Percentiles rank a stretch among this genome's conserved stretches.
Evolutionary conservation across 169 alveolate genomes (phyloP).

Genomic region (Cryptosporidium tyzzeri): DNA sequence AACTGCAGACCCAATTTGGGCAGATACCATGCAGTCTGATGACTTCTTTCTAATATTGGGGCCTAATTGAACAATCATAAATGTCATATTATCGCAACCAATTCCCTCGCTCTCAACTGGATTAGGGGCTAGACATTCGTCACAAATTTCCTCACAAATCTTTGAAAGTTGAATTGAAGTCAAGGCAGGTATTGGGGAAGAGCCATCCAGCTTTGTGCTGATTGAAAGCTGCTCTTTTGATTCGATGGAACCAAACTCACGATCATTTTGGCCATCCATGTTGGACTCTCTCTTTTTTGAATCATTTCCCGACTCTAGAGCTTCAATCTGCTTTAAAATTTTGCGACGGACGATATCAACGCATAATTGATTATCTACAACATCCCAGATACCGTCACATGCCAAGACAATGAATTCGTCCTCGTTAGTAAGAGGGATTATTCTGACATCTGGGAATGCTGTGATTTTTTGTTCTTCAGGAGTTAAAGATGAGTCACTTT

Average conservation of each 20-base stretch:
- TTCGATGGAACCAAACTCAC: slow-evolving; percentile 14
- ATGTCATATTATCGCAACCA: slow-evolving; percentile 96
- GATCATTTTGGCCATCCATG: slow-evolving; percentile 11
- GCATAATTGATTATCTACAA: slow-evolving; percentile 92
- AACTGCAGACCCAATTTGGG: slow-evolving; percentile 58
- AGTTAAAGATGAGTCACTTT: slow-evolving; percentile 87
- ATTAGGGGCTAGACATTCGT: slow-evolving; percentile 89
- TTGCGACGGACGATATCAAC: slow-evolving; percentile 87
- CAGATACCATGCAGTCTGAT: slow-evolving; percentile 26
- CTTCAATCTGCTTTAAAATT: slow-evolving; percentile 63
- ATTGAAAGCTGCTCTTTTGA: slow-evolving; percentile 40
- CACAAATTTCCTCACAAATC: slow-evolving; percentile 90
- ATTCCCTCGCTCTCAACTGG: slow-evolving; percentile 89
- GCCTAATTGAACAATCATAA: slow-evolving; percentile 86
- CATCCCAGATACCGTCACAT: slow-evolving; percentile 99
- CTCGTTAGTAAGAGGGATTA: slow-evolving; percentile 84
- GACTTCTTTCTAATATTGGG: slow-evolving; percentile 78
- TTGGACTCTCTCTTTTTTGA: slow-evolving; percentile 32
- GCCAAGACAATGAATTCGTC: slow-evolving; percentile 97
- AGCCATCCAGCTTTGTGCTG: slow-evolving; percentile 38
- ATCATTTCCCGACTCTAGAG: slow-evolving; percentile 7
- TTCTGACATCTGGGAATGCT: slow-evolving; percentile 94
- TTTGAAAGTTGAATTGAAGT: slow-evolving; percentile 79
- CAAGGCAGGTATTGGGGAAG: slow-evolving; percentile 55
- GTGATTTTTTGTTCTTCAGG: slow-evolving; percentile 93